Evolutionary conservation across 768 basidiomycete species (phyloP).

Genomic region (Saitozyma podzolica): DNA sequence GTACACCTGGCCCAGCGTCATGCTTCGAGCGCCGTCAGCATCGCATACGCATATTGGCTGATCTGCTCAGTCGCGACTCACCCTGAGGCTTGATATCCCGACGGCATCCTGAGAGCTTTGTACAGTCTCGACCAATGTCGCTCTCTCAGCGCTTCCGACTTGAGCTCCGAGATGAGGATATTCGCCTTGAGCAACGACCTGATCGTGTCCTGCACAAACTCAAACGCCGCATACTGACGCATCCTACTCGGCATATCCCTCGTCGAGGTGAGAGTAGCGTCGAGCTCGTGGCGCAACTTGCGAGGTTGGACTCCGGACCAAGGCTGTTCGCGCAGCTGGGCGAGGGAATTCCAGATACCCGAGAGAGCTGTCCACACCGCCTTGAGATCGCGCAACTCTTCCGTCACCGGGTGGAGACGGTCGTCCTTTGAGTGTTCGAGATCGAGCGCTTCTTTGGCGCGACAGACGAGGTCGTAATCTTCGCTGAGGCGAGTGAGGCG

Average conservation of each 20-base stretch:
- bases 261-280: constrained; percentile 84
- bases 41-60: neutral
- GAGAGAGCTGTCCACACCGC: constrained; percentile 98
- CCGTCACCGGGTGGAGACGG: constrained; percentile 87
- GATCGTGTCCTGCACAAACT: constrained; percentile 91
- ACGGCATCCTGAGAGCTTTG: constrained; percentile 75
- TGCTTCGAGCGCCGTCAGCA: constrained; percentile 56
- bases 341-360: constrained; percentile 92
- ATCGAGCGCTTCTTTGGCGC: constrained; percentile 95
- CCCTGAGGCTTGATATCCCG: constrained; percentile 74
- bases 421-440: constrained; percentile 75
- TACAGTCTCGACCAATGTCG: constrained; percentile 98
- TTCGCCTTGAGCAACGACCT: constrained; percentile 86
- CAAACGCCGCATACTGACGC: constrained; percentile 98
- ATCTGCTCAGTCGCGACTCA: constrained; percentile 50
- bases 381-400: constrained; percentile 93
- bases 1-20: constrained; percentile 95
- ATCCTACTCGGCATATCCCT: constrained; percentile 99
- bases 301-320: constrained; percentile 94
- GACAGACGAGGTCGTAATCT: constrained; percentile 90
- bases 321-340: constrained; percentile 78
- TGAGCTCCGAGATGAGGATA: constrained; percentile 83
- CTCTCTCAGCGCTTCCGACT: constrained; percentile 95
- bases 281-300: constrained; percentile 90
- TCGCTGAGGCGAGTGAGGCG: constrained; percentile 86